These are phyloP conservation scores for Verticillium tricorpus DNA, from an alignment of 2,329 filamentous ascomycete species.

Conservation along the genomic window DNA sequence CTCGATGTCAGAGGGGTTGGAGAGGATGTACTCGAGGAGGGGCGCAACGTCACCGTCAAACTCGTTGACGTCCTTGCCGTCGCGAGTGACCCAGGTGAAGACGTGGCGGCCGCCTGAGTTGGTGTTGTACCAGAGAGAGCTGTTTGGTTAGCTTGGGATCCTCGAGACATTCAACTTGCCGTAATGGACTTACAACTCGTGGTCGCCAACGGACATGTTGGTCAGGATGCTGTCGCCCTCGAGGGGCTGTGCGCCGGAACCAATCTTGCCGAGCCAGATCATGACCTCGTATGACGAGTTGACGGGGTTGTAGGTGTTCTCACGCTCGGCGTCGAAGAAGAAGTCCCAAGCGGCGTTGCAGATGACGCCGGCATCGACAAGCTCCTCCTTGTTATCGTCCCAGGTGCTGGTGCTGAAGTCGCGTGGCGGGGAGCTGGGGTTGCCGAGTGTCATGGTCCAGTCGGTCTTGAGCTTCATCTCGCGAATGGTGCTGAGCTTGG, in stretches of 20 bases:
- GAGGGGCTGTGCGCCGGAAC: constrained; percentile 19
- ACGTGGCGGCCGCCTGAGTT: constrained; percentile 24
- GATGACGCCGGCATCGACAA: constrained; percentile 14
- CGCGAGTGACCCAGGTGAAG: constrained; percentile 23
- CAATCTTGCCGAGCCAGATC: constrained; percentile 25
- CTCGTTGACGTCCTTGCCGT: constrained; percentile 14
- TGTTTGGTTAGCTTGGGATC: constrained; percentile 5
- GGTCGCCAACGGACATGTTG: constrained; percentile 18
- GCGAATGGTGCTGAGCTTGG: constrained; percentile 21
- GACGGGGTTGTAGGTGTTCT: constrained; percentile 18
- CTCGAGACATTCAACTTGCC: not conserved
- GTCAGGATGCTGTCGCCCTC: constrained; percentile 17
- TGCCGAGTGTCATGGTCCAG: constrained; percentile 24
- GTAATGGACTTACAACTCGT: constrained; percentile 20
- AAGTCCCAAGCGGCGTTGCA: constrained; percentile 28
- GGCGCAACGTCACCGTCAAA: constrained; percentile 25
- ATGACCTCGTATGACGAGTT: constrained; percentile 25
- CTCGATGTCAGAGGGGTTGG: constrained; percentile 17
- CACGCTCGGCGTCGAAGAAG: constrained; percentile 22
- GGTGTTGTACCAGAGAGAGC: constrained; percentile 20
- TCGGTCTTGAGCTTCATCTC: constrained; percentile 18
- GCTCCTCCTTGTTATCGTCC: constrained; percentile 16
- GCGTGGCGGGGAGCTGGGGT: constrained; percentile 13
- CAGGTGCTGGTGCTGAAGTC: constrained; percentile 11
- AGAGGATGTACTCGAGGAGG: constrained; percentile 24